Base-by-base conservation (phyloP, 75 land plant species). In the Isoetes taiwanensis region DNA sequence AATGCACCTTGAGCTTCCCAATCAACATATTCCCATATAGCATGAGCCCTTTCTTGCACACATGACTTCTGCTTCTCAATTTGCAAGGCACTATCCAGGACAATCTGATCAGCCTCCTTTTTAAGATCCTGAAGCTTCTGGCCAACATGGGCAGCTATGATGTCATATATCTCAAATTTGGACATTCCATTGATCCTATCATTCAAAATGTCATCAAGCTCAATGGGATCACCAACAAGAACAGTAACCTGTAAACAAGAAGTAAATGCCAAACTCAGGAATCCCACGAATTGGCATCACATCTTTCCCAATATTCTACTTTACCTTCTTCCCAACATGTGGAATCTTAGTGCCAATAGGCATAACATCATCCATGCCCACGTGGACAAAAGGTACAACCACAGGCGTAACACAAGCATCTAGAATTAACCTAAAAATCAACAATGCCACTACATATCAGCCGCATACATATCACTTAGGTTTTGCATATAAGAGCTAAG, bases 351-450 rank as follows among this genome's bases (percentile, higher is more conserved):
- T 60, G 34, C 95, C 97, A 32, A 91, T 73, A 9, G 95, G 97
- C 89, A 91, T 78, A 20, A 91, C 61, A 10, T 87, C 81, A 63
- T 93, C 89, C 98, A 93, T 93, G 19, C 98, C 98, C 6, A 80
- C 56, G 57, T 93, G 98, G 27, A 93, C 85, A 77, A 93, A 93
- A 3, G 98, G 98, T 33, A 93, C 30, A 37, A 93, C 94, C 32
- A 88, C 57, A 28, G 98, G 95, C 3, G 52, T 59, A 24, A 58
- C 64, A 26, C 83, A 82, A 25, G 95, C 77, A 75, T 93, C 98
- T 52, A 84, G 30, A 16, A 83, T 73, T 67, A 91, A 68, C 77
- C 97, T 91, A 68, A 50, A 54, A 30, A 28, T 17, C 43, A 21
- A 57, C 4, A 57, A 41, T 2, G 17, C 27, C 27, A 48, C 12